phyloP scores from a whole-genome alignment of 208 protist species.

The Acanthamoeba sp. region DNA sequence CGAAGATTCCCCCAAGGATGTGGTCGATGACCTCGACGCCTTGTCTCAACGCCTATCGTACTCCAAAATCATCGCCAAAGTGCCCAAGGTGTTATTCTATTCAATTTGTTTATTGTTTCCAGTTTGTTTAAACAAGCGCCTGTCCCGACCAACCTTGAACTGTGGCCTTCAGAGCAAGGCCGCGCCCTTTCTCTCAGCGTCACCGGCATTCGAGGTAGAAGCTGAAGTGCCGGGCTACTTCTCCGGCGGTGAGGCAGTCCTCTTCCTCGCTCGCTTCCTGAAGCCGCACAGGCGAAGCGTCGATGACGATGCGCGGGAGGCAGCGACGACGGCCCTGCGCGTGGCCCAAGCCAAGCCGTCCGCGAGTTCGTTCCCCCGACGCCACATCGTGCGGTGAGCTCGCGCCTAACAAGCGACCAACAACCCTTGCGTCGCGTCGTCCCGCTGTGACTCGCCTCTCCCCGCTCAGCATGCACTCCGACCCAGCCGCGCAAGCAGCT shows the following conservation, averaged over 20 bases:
- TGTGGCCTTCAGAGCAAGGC: neutral
- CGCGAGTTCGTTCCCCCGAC: no score
- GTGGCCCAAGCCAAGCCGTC: neutral
- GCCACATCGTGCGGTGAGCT: no score
- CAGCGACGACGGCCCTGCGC: neutral
- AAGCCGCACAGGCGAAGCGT: neutral
- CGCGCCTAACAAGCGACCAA: no score
- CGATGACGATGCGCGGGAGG: neutral
- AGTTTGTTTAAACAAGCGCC: no score
- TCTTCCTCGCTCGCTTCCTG: neutral
- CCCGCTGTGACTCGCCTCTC: no score
- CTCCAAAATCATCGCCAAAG: slow-evolving; percentile 2
- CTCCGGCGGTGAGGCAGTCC: neutral
- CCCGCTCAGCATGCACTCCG: neutral
- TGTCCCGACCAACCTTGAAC: no score
- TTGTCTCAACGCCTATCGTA: neutral
- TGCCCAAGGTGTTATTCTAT: neutral
- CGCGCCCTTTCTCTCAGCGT: neutral
- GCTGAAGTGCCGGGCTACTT: neutral
- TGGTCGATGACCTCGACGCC: neutral
- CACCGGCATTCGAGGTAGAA: neutral
- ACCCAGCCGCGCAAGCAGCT: neutral
- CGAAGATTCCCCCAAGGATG: neutral
- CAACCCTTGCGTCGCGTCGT: no score
- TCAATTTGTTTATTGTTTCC: no score